These are phyloP conservation scores for Hyphopichia buzzinii DNA, from an alignment of 1,139 yeast species.

Conservation along the genomic window DNA sequence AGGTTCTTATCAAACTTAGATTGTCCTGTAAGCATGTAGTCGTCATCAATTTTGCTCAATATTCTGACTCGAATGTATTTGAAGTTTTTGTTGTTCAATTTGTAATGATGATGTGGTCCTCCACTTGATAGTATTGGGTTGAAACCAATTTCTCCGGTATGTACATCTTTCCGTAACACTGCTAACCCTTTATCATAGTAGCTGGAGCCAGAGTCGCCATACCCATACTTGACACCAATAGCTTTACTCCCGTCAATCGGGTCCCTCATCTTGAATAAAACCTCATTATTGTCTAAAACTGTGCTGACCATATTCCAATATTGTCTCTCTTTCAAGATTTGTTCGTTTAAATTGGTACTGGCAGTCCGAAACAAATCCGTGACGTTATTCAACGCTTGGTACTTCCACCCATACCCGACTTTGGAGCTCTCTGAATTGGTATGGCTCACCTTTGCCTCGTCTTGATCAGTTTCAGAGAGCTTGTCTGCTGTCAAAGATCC, in stretches of 20 bases:
- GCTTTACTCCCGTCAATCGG: conserved; percentile 44
- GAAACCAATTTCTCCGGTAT: conserved; percentile 35
- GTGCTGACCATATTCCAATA: conserved; percentile 70
- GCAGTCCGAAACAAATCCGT: conserved; percentile 52
- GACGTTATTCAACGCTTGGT: conserved; percentile 62
- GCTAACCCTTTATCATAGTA: conserved; percentile 77
- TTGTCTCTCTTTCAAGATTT: conserved; percentile 58
- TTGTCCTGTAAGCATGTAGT: conserved; percentile 49
- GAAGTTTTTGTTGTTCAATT: conserved; percentile 25
- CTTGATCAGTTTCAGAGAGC: conserved; percentile 27
- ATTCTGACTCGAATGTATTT: conserved; percentile 54
- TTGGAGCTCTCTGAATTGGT: conserved; percentile 17
- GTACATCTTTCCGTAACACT: conserved; percentile 43
- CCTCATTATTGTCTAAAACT: conserved; percentile 60
- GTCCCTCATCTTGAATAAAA: conserved; percentile 66
- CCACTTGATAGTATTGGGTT: conserved; percentile 23
- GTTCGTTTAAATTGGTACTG: conserved; percentile 49
- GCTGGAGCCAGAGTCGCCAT: conserved; percentile 84
- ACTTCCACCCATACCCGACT: conserved; percentile 84
- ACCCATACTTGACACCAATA: conserved; percentile 85
- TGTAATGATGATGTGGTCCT: conserved; percentile 10
- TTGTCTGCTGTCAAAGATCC: conserved; percentile 78
- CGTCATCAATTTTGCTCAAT: conserved; percentile 52
- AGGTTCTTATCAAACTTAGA: conserved; percentile 29
- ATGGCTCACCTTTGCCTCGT: conserved; percentile 15